Conservation (phyloP, 768 basidiomycete species). For the Mycena epipterygia region DNA sequence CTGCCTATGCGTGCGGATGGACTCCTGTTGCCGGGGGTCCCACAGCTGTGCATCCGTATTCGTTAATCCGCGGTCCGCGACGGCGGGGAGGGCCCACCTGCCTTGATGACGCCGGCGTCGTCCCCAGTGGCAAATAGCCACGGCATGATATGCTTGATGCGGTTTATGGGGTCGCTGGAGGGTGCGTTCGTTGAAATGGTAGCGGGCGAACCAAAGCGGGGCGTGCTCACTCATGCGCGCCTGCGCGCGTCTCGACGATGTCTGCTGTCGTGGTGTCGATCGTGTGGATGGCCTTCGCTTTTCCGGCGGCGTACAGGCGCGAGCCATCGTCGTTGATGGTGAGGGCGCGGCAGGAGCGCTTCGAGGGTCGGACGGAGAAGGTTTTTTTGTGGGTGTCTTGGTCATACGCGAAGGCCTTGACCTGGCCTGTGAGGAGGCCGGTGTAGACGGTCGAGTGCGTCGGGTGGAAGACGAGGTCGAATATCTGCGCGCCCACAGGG, state of each 20-base stretch:
- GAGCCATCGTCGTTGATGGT: conserved; percentile 76
- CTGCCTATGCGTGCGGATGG: conserved; percentile 79
- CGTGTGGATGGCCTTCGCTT: conserved; percentile 79
- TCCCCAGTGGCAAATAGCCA: conserved; percentile 89
- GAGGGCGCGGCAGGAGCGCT: conserved; percentile 86
- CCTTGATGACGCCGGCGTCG: conserved; percentile 95
- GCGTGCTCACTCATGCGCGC: conserved; percentile 75
- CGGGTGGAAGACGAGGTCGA: conserved; percentile 93
- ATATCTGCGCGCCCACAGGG: conserved; percentile 81
- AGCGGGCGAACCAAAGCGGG: not conserved
- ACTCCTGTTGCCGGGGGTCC: conserved; percentile 83
- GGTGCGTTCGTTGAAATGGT: conserved; percentile 48
- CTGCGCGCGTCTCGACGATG: conserved; percentile 60
- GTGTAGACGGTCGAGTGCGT: conserved; percentile 76
- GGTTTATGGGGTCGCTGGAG: conserved; percentile 77
- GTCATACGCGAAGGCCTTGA: conserved; percentile 87
- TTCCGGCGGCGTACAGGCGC: conserved; percentile 83
- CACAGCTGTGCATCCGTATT: conserved; percentile 72
- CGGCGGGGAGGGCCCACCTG: too few species aligned
- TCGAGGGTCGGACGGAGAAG: conserved; percentile 82
- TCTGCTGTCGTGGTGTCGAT: conserved; percentile 76
- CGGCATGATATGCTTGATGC: conserved; percentile 78
- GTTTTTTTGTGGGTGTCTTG: conserved; percentile 67
- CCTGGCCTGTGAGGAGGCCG: conserved; percentile 84
- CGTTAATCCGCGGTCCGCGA: too few species aligned